These are phyloP conservation scores for Knufia petricola DNA, from an alignment of 2,329 filamentous ascomycete species.

Conservation along the genomic window DNA sequence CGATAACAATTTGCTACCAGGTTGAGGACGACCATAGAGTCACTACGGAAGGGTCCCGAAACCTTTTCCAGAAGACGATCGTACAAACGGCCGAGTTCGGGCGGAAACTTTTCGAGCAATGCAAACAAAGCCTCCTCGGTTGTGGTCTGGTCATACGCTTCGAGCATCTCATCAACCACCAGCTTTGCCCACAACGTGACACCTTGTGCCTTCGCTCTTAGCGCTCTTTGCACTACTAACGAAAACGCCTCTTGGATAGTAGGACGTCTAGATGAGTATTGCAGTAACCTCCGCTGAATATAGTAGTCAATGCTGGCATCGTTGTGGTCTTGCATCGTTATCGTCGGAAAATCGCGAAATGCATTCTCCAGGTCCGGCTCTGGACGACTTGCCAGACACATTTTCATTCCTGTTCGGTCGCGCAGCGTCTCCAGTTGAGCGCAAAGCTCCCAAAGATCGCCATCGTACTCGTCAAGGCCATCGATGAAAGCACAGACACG, in stretches of 20 bases:
- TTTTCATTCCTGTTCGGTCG: constrained; percentile 6
- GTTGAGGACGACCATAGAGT: too few species aligned
- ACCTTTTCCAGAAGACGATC: too few species aligned
- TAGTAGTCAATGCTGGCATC: constrained; percentile 6
- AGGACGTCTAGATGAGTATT: background rate
- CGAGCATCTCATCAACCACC: constrained; percentile 35
- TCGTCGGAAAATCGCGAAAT: background rate
- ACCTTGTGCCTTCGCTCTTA: constrained; percentile 32
- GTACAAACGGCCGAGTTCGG: too few species aligned
- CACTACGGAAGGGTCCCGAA: too few species aligned
- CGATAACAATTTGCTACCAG: too few species aligned
- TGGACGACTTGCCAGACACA: constrained; percentile 11
- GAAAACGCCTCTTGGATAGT: background rate
- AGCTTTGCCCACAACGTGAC: constrained; percentile 40
- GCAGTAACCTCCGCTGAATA: constrained; percentile 2
- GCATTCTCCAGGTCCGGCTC: constrained; percentile 6
- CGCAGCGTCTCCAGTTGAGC: constrained; percentile 5
- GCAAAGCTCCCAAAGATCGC: background rate
- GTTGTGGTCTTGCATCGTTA: constrained; percentile 7
- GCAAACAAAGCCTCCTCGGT: too few species aligned
- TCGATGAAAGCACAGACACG: constrained; percentile 11
- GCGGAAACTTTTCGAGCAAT: too few species aligned
- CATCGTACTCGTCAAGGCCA: constrained; percentile 12
- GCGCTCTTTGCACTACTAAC: constrained; percentile 9
- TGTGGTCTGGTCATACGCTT: constrained; percentile 6